A percentile compares a stretch with the other conserved stretches of the same genome.
Evolutionary conservation across 2,329 filamentous ascomycete species (phyloP).

Genomic region (Scytalidium sp.): DNA sequence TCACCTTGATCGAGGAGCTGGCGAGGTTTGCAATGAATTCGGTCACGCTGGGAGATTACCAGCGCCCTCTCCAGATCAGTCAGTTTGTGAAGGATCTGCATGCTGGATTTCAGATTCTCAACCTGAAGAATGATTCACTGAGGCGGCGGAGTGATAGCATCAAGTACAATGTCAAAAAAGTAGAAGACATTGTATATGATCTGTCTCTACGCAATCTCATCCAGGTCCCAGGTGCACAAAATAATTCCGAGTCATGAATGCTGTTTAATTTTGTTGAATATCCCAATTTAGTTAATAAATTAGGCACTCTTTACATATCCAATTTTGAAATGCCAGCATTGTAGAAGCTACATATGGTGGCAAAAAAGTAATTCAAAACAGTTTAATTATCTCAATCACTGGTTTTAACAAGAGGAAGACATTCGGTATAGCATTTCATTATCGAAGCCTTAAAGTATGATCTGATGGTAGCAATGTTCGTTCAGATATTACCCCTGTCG

Average conservation of each 20-base stretch:
- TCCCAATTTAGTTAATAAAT: background rate
- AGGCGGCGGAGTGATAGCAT: slow-evolving; percentile 86
- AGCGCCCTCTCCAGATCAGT: slow-evolving; percentile 81
- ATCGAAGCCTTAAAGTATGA: too few species aligned
- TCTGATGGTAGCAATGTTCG: too few species aligned
- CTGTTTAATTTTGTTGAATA: too few species aligned
- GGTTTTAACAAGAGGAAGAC: too few species aligned
- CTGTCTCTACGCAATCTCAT: slow-evolving; percentile 82
- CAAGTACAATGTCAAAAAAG: slow-evolving; percentile 97
- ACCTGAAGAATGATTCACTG: slow-evolving; percentile 92
- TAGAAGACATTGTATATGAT: slow-evolving; percentile 98
- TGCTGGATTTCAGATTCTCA: slow-evolving; percentile 93
- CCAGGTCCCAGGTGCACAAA: slow-evolving; percentile 20
- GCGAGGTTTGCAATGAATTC: slow-evolving; percentile 89
- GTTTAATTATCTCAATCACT: too few species aligned
- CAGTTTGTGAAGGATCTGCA: slow-evolving; percentile 94
- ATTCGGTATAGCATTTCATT: too few species aligned
- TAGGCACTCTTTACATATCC: too few species aligned
- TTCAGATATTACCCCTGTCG: background rate
- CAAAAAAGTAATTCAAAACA: too few species aligned
- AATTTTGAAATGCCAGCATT: too few species aligned
- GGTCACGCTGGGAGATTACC: slow-evolving; percentile 86
- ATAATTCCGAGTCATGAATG: too few species aligned
- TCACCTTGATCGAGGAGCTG: slow-evolving; percentile 85
- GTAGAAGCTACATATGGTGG: too few species aligned